Conservation (phyloP, 768 basidiomycete species). For the Auriscalpium vulgare region DNA sequence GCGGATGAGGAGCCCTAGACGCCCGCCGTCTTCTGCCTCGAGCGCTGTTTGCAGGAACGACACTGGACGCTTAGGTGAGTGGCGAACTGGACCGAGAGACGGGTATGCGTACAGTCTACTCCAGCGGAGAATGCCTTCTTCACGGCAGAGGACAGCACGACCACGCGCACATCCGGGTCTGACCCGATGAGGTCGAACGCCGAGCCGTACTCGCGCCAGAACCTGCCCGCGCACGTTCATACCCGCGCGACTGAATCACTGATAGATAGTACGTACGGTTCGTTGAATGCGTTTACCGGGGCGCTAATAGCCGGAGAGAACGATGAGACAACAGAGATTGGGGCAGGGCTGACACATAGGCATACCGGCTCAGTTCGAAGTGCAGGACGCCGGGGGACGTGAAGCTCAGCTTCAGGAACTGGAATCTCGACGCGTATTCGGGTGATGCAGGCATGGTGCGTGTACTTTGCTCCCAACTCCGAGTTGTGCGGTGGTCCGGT, state of each 20-base stretch:
- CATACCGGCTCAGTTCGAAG: slow-evolving; percentile 10
- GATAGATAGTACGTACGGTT: not conserved
- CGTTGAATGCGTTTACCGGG: slow-evolving; percentile 11
- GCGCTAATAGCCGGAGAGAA: not conserved
- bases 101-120: slow-evolving; percentile 50
- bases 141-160: slow-evolving; percentile 64
- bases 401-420: slow-evolving; percentile 10
- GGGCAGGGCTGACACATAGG: not conserved
- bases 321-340: not conserved
- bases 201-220: slow-evolving; percentile 63
- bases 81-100: not conserved
- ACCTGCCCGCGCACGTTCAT: slow-evolving; percentile 31
- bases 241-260: not conserved
- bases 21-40: slow-evolving; percentile 36
- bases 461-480: no score
- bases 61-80: not conserved
- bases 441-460: not conserved
- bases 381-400: slow-evolving; percentile 10
- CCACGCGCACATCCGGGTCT: slow-evolving; percentile 53
- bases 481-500: no score
- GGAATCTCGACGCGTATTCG: slow-evolving; percentile 10
- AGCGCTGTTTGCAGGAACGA: slow-evolving; percentile 23
- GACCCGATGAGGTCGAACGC: slow-evolving; percentile 48
- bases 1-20: slow-evolving; percentile 42
- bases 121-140: slow-evolving; percentile 80